These are phyloP conservation scores for Nicotiana tomentosiformis DNA, from an alignment of 257 asterid genomes.

Conservation along the genomic window DNA sequence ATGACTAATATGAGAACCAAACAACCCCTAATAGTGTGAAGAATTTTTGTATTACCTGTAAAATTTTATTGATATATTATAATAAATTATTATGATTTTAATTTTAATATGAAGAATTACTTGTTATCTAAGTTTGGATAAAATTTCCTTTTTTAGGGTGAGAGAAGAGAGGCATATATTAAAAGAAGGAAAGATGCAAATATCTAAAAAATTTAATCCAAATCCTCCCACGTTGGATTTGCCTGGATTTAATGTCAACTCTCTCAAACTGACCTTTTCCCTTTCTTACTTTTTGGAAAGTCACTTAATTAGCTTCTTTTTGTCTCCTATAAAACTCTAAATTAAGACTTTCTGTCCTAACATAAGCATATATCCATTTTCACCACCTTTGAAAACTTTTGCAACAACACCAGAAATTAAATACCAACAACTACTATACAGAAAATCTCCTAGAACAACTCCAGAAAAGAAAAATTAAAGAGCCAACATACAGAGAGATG, in stretches of 20 bases:
- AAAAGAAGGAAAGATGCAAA: background rate
- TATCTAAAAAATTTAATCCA: background rate
- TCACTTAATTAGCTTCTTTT: background rate
- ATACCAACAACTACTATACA: background rate
- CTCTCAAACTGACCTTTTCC: background rate
- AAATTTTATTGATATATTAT: no score
- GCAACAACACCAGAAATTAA: background rate
- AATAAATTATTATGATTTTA: no score
- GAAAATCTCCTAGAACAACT: background rate
- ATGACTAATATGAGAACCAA: background rate
- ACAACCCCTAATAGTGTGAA: background rate
- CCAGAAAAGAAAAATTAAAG: no score
- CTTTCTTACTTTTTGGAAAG: background rate
- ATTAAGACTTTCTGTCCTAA: background rate
- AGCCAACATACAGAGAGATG: background rate
- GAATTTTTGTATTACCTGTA: no score
- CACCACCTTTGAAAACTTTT: background rate
- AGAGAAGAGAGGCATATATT: background rate
- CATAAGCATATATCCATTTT: background rate
- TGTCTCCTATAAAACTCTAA: background rate
- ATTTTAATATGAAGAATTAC: no score
- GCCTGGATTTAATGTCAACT: background rate
- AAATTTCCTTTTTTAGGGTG: no score
- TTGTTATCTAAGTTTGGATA: no score
- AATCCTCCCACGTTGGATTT: conserved; percentile 10